Percentiles rank a stretch among this genome's conserved stretches.
phyloP scores from a whole-genome alignment of 2,329 filamentous ascomycete genomes.

The Dactylellina cionopaga region DNA sequence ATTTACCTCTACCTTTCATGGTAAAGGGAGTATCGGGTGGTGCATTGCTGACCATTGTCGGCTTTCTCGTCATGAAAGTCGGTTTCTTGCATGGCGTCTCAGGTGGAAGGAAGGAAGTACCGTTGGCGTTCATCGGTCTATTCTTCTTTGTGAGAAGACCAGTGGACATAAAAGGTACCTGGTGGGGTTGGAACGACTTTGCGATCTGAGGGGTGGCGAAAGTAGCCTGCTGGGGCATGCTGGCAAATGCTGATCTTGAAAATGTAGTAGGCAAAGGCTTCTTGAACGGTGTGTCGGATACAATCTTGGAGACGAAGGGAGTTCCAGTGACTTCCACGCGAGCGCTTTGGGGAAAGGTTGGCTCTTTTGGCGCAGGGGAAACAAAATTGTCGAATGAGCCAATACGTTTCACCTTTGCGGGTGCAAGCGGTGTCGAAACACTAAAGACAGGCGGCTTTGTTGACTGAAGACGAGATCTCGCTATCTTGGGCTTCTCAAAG shows the following conservation, averaged over 20 bases:
- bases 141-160: conserved; percentile 83
- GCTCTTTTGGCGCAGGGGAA: conserved; percentile 45
- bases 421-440: conserved; percentile 51
- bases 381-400: conserved; percentile 56
- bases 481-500: conserved; percentile 55
- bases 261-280: conserved; percentile 58
- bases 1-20: conserved; percentile 64
- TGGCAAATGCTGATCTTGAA: conserved; percentile 66
- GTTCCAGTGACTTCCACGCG: conserved; percentile 17
- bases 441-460: conserved; percentile 54
- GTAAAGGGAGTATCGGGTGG: conserved; percentile 78
- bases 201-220: conserved; percentile 81
- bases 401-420: conserved; percentile 55
- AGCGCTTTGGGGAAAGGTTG: conserved; percentile 40
- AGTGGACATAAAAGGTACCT: conserved; percentile 90
- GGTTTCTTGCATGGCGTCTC: conserved; percentile 97
- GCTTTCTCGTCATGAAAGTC: conserved; percentile 70
- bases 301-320: conserved; percentile 27
- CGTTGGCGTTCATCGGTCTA: conserved; percentile 59
- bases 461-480: conserved; percentile 54
- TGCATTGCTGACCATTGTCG: conserved; percentile 59
- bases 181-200: conserved; percentile 78
- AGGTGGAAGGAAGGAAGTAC: conserved; percentile 80
- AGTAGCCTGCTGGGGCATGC: conserved; percentile 59
- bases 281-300: conserved; percentile 54